These are phyloP conservation scores for Aspergillus caelatus DNA, from an alignment of 2,329 filamentous ascomycete genomes.

Conservation along the genomic window DNA sequence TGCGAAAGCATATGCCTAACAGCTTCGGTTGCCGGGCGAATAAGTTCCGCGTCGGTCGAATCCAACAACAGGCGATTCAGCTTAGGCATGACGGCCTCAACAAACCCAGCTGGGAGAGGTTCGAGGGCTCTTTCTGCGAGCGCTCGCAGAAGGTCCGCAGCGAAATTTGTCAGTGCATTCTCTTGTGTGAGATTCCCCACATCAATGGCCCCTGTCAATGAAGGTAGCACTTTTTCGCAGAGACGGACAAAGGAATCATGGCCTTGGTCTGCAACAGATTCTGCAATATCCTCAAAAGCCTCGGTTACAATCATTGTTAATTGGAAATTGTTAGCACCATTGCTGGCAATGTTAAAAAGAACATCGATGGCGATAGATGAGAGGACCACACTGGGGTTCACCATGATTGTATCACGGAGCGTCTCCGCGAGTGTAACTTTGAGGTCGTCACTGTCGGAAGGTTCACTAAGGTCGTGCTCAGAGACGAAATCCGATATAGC, in stretches of 20 bases:
- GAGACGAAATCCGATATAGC: slow-evolving; percentile 74
- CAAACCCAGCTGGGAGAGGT: slow-evolving; percentile 83
- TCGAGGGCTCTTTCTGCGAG: slow-evolving; percentile 81
- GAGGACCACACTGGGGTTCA: slow-evolving; percentile 75
- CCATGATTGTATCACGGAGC: slow-evolving; percentile 76
- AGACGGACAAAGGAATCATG: slow-evolving; percentile 73
- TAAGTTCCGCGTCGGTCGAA: slow-evolving; percentile 82
- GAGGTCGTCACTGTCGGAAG: slow-evolving; percentile 88
- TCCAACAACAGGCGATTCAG: slow-evolving; percentile 79
- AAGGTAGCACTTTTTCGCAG: slow-evolving; percentile 83
- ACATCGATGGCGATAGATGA: slow-evolving; percentile 73
- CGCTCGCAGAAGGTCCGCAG: slow-evolving; percentile 79
- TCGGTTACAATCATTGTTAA: slow-evolving; percentile 85
- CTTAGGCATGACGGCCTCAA: slow-evolving; percentile 83
- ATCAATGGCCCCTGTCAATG: slow-evolving; percentile 85
- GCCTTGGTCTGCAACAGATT: slow-evolving; percentile 65
- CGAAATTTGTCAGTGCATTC: slow-evolving; percentile 76
- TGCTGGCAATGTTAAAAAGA: slow-evolving; percentile 85
- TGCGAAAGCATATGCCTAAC: slow-evolving; percentile 89
- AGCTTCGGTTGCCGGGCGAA: slow-evolving; percentile 81
- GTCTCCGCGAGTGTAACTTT: slow-evolving; percentile 88
- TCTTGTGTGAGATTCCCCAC: slow-evolving; percentile 84
- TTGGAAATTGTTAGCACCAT: slow-evolving; percentile 88
- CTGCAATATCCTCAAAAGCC: slow-evolving; percentile 85
- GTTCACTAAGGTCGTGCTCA: slow-evolving; percentile 76